Evolutionary conservation across 306 rosid genomes (phyloP).

Genomic region (Medicago ruthenica): DNA sequence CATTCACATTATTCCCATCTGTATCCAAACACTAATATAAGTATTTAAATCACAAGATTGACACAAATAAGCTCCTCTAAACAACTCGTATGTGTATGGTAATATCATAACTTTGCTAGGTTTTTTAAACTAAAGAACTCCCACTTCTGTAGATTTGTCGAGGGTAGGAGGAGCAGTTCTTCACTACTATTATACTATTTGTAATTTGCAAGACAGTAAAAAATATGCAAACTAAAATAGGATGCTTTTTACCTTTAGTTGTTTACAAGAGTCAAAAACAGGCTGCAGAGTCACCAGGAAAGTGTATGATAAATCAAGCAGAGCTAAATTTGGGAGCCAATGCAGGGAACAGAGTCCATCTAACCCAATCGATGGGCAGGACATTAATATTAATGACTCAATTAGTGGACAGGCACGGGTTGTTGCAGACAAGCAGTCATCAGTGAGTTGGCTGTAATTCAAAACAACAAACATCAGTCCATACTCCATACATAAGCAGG

Average conservation of each 20-base stretch:
- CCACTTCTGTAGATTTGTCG: neutral
- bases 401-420: constrained; percentile 83
- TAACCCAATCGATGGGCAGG: constrained; percentile 88
- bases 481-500: constrained; percentile 37
- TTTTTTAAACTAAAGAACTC: constrained; percentile 7
- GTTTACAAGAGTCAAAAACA: constrained; percentile 83
- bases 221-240: neutral
- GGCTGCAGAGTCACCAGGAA: constrained; percentile 84
- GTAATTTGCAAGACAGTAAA: neutral
- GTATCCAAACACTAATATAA: neutral
- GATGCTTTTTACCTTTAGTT: constrained; percentile 69
- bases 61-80: neutral
- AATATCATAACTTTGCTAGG: neutral
- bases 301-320: constrained; percentile 95
- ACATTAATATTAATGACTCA: constrained; percentile 90
- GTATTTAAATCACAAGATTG: too few relatives aligned
- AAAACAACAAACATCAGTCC: constrained; percentile 46
- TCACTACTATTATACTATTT: neutral
- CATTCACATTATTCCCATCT: neutral
- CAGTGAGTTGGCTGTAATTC: constrained; percentile 79
- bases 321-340: constrained; percentile 67
- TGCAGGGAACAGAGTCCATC: constrained; percentile 79
- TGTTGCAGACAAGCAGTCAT: constrained; percentile 91
- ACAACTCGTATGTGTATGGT: neutral
- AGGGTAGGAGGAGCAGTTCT: neutral